A percentile compares a stretch with the other conserved stretches of the same genome.
Evolutionary conservation across 2,329 filamentous ascomycete genomes (phyloP).

Genomic region (Tolypocladium inflatum): DNA sequence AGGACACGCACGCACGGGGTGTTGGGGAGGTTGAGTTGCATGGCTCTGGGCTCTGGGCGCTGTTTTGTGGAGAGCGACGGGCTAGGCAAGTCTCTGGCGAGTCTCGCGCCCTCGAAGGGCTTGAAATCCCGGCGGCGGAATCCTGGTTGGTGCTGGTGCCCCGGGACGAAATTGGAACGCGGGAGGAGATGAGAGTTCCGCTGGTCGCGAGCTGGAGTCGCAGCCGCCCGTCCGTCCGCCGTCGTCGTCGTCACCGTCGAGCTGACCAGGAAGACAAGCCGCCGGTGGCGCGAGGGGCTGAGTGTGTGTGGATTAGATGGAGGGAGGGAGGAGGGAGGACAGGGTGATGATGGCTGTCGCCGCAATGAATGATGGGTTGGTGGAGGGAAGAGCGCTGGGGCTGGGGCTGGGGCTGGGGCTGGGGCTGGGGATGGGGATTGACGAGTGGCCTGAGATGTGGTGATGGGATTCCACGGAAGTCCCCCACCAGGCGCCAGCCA

Average conservation of each 20-base stretch:
- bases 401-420: too few species aligned
- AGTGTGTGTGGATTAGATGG: neutral
- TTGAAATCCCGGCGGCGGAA: neutral
- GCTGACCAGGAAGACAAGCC: neutral
- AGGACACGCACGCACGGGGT: neutral
- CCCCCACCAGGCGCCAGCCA: neutral
- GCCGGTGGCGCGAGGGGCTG: neutral
- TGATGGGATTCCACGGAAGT: neutral
- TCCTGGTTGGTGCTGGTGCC: neutral
- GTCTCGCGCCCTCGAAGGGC: neutral
- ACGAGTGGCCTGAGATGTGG: neutral
- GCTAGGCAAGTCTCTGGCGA: neutral
- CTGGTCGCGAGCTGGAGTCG: neutral
- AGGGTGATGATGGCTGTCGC: neutral
- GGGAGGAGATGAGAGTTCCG: neutral
- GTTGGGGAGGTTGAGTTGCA: neutral
- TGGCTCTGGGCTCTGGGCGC: neutral
- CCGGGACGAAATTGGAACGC: neutral
- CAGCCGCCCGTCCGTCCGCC: neutral
- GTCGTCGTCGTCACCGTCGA: neutral
- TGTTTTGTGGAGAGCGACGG: neutral
- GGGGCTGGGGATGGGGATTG: neutral
- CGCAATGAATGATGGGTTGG: neutral
- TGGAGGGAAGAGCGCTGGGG: neutral
- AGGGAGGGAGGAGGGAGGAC: neutral